Base-by-base conservation (phyloP, 139 green algal genomes). In the Tetradesmus lagerheimii region DNA sequence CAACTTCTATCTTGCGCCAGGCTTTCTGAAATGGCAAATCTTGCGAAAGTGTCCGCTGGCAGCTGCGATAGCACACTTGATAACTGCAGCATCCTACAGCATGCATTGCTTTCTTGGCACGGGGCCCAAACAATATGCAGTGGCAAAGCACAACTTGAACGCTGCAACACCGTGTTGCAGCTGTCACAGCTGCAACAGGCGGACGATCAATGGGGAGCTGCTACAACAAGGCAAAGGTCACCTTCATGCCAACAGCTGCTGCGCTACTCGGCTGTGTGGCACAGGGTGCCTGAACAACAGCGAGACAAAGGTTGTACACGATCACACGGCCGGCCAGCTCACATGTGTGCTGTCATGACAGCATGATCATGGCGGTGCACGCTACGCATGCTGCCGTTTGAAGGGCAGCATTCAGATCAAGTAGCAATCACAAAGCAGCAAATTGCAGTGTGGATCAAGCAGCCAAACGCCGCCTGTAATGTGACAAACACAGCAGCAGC, bases 311-410 rank as follows among this genome's bases (percentile, higher is more conserved):
- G 57, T 31, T 8, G 20, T 71, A 71, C 23, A 71, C 23, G 31
- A 71, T 71, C 57, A 71, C 57, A 71, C 9, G 11, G 9, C 20
- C 20, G 57, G 20, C 57, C 57, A 8, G 57, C 57, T 31, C 57
- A 71, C 57, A 71, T 71, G 57, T 71, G 57, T 71, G 57, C 57
- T 64, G 57, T 71, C 57, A 71, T n/a, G 57, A 71, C 57, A 71
- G 57, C 23, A 71, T 71, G 57, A 71, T 18, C 57, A 71, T 71
- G 23, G 57, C 23, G 20, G 57, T 71, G 57, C 57, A 71, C 57
- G 20, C 4, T 11, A n/a, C 8, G 57, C 57, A 71, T 71, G 57
- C 57, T n/a, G 57, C 3, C 57, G 16, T 27, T 9, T 71, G 57
- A 20, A 31, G 57, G 25, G 57, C 57, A 31, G 23, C 23, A 20